These are phyloP conservation scores for Penicillium psychrofluorescens DNA, from an alignment of 495 filamentous ascomycete genomes.

Conservation along the genomic window DNA sequence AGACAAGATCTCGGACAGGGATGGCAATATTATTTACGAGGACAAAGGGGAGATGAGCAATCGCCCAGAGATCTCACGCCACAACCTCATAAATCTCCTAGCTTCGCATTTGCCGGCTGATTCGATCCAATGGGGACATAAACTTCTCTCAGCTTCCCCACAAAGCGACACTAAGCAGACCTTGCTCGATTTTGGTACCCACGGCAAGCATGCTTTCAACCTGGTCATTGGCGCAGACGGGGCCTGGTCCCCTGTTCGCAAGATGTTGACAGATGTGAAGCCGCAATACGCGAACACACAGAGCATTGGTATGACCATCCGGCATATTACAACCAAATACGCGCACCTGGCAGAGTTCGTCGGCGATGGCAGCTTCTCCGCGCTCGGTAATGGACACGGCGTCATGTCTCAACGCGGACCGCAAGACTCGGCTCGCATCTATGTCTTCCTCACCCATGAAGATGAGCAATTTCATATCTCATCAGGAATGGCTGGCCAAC, in stretches of 20 bases:
- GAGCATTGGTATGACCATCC: constrained; percentile 12
- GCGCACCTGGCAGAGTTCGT: constrained; percentile 19
- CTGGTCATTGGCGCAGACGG: constrained; percentile 58
- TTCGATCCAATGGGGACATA: constrained; percentile 40
- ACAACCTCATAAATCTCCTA: constrained; percentile 31
- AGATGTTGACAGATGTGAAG: constrained; percentile 33
- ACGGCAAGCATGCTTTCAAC: constrained; percentile 30
- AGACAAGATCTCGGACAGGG: constrained; percentile 23
- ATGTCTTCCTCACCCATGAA: constrained; percentile 24
- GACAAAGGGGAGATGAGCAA: constrained; percentile 10
- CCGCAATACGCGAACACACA: constrained; percentile 44
- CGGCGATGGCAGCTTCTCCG: constrained; percentile 15
- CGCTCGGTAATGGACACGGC: constrained; percentile 20
- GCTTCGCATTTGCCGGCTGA: constrained; percentile 25
- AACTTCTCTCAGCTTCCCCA: constrained; percentile 14
- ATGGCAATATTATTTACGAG: constrained; percentile 30
- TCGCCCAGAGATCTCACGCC: constrained; percentile 42
- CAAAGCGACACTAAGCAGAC: constrained; percentile 2
- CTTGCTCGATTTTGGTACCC: constrained; percentile 25
- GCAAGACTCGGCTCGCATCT: constrained; percentile 33
- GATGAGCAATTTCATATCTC: constrained; percentile 19
- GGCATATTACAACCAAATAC: constrained; percentile 13
- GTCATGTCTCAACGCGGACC: constrained; percentile 26
- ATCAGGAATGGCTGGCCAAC: constrained; percentile 18
- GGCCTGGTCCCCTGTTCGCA: constrained; percentile 49